A percentile compares a stretch with the other conserved stretches of the same genome.
phyloP scores from a whole-genome alignment of 495 filamentous ascomycete genomes.

The Staphylotrichum tortipilum region DNA sequence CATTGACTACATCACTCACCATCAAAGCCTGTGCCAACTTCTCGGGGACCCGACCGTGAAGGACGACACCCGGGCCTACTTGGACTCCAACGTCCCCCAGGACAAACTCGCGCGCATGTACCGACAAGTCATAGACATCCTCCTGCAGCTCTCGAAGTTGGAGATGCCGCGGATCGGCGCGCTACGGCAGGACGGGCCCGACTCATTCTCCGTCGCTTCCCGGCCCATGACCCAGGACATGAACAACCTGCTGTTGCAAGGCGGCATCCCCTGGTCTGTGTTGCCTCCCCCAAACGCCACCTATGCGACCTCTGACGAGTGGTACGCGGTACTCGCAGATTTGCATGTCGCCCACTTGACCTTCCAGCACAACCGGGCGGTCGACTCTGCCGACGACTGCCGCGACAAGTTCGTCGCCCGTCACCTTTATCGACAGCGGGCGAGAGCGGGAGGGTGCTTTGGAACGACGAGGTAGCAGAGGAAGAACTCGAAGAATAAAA shows the following conservation, averaged over 20 bases:
- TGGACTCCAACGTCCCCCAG: slow-evolving; percentile 26
- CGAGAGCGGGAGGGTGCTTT: slow-evolving; percentile 24
- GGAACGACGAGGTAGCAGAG: too few species aligned
- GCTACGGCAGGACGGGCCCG: slow-evolving; percentile 12
- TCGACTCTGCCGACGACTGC: slow-evolving; percentile 27
- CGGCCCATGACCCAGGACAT: slow-evolving; percentile 24
- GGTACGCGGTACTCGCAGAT: slow-evolving; percentile 33
- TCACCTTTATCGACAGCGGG: slow-evolving; percentile 23
- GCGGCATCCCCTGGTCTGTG: slow-evolving; percentile 13
- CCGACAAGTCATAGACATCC: slow-evolving; percentile 24
- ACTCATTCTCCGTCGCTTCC: slow-evolving; percentile 12
- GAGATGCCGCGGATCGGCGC: slow-evolving; percentile 32
- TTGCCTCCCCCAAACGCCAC: slow-evolving; percentile 15
- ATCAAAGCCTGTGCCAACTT: slow-evolving; percentile 21
- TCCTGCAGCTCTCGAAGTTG: slow-evolving; percentile 28
- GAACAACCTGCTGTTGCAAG: slow-evolving; percentile 18
- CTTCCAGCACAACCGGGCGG: slow-evolving; percentile 34
- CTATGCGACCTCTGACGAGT: slow-evolving; percentile 27
- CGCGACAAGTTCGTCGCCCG: slow-evolving; percentile 31
- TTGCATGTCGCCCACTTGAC: slow-evolving; percentile 34
- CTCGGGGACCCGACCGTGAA: slow-evolving; percentile 20
- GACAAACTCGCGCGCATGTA: slow-evolving; percentile 27
- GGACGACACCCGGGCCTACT: slow-evolving; percentile 1
- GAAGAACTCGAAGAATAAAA: background rate
- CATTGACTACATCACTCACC: slow-evolving; percentile 36